These are phyloP conservation scores for Pezizomycotina sp. DNA, from an alignment of 2,329 filamentous ascomycete species.

Conservation along the genomic window DNA sequence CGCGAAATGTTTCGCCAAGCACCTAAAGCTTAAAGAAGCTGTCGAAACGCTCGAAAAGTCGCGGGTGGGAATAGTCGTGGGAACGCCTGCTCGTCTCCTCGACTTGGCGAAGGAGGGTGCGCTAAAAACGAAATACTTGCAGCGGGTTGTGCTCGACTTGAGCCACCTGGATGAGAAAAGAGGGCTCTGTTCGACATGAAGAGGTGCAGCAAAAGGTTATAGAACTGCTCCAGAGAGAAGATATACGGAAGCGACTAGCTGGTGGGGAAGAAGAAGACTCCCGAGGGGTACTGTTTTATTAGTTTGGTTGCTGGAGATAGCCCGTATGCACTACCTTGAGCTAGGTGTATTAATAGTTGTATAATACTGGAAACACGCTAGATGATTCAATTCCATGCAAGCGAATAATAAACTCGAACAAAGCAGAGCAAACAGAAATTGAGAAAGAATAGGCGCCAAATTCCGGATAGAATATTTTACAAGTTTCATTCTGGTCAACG, in stretches of 20 bases:
- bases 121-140: slow-evolving; percentile 52
- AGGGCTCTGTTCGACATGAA: slow-evolving; percentile 88
- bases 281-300: slow-evolving; percentile 50
- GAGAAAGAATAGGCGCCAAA: too few species aligned
- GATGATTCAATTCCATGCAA: too few species aligned
- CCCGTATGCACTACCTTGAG: too few species aligned
- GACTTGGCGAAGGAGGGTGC: slow-evolving; percentile 74
- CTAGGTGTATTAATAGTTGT: too few species aligned
- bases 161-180: slow-evolving; percentile 93
- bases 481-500: too few species aligned
- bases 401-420: too few species aligned
- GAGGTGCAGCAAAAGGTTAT: slow-evolving; percentile 73
- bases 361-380: too few species aligned
- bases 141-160: slow-evolving; percentile 73
- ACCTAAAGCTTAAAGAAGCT: slow-evolving; percentile 86
- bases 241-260: slow-evolving; percentile 54
- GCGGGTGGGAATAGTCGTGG: slow-evolving; percentile 72
- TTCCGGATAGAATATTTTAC: too few species aligned
- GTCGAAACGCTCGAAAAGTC: slow-evolving; percentile 53
- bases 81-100: slow-evolving; percentile 66
- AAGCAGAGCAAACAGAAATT: too few species aligned
- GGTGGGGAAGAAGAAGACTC: slow-evolving; percentile 38
- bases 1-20: slow-evolving; percentile 91
- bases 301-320: too few species aligned
- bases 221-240: slow-evolving; percentile 51